These are phyloP conservation scores for Chaetomium cochliodes DNA, from an alignment of 495 filamentous ascomycete species.

Conservation along the genomic window DNA sequence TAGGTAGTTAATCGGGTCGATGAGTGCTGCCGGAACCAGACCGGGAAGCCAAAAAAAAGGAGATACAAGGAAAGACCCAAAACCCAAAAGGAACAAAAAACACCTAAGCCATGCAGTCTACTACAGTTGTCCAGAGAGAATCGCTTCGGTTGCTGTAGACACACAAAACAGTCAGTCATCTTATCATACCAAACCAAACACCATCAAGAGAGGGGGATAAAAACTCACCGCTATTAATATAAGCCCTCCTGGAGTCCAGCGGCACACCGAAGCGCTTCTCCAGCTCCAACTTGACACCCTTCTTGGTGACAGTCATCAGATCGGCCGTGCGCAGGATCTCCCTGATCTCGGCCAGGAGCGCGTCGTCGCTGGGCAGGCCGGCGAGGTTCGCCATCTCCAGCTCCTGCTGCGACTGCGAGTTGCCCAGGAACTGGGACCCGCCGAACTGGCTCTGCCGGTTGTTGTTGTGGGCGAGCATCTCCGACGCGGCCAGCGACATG, in stretches of 20 bases:
- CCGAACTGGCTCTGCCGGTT: constrained; percentile 51
- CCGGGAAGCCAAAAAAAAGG: background rate
- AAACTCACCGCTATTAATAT: constrained; percentile 87
- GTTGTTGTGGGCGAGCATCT: constrained; percentile 48
- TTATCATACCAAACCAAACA: background rate
- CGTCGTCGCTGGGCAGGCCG: constrained; percentile 80
- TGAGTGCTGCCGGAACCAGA: background rate
- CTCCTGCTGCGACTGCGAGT: constrained; percentile 48
- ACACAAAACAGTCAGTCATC: constrained; percentile 12
- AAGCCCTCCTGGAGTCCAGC: constrained; percentile 77
- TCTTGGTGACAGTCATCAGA: constrained; percentile 98
- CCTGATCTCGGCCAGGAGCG: constrained; percentile 86
- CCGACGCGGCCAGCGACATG: constrained; percentile 77
- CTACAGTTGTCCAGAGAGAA: constrained; percentile 49
- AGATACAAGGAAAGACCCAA: background rate
- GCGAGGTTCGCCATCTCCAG: constrained; percentile 68
- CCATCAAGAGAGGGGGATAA: background rate
- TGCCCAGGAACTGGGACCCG: constrained; percentile 49
- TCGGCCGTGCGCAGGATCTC: constrained; percentile 89
- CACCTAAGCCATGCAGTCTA: background rate
- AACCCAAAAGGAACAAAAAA: constrained; percentile 1
- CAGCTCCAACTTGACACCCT: constrained; percentile 90
- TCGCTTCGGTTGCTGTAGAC: constrained; percentile 48
- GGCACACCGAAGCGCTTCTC: constrained; percentile 82
- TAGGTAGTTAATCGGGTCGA: background rate